Evolutionary conservation across 768 basidiomycete species (phyloP), one percentile per base, ranked within the genome.

Genomic region (Cantharellus anzutake): DNA sequence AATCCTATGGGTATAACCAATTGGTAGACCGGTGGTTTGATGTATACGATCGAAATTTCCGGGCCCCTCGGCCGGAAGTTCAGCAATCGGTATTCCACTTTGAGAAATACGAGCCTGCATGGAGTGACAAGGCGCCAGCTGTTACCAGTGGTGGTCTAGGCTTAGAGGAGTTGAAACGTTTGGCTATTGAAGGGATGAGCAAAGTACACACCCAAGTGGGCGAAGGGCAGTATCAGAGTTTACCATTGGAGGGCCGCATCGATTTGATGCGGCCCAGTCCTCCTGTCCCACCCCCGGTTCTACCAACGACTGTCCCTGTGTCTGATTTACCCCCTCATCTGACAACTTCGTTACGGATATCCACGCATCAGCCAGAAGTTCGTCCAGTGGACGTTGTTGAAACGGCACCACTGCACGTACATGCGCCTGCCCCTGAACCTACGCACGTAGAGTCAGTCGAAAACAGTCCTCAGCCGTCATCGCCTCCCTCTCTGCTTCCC

Each of bases 1-100:
- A 74, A 64, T 78, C 79, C 40, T 87, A 89, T 65, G 79, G 84
- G 70, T 93, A 90, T 65, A 74, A 76, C 60, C 78, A 84, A 4
- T 82, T 99, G 40, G 78, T 96, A 39, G 83, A 93, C 68, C 80
- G 83, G 48, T 99, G 94, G 94, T 94, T 80, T 70, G 76, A 78
- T 40, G 82, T 93, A 29, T 99, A 94, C 66, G 92, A 97, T 73
- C 79, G 72, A 52, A 80, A 94, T 69, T 88, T 86, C 69, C 86
- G 89, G 57, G 71, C 78, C 41, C 65, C 74, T 42, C 20, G 20
- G 20, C 68, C 56, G 2, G 61, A 63, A 5, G 63, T 70, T 56
- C 66, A 71, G 44, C 73, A 74, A 14, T 59, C 58, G 35, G 59
- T 63, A 42, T 85, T 89, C 68, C 76, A 81, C 60, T 76, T 83